Evolutionary conservation across 345 rosid species (phyloP), one percentile per base, ranked within the genome.

Genomic region (Euclidium syriacum): DNA sequence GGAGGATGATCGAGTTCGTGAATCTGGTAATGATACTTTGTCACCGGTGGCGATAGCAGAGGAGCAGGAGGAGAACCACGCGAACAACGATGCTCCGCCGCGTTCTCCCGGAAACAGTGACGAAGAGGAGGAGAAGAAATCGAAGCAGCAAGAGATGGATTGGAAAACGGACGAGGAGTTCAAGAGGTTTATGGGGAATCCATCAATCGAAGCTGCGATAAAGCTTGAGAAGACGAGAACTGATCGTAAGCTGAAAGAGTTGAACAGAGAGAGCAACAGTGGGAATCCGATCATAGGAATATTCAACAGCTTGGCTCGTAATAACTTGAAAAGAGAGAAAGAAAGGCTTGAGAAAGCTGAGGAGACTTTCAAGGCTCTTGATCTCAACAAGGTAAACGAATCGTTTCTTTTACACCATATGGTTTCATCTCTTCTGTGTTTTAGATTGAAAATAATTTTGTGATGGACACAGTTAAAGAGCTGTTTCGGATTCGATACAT

Each of bases 151-250:
- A 57, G 98, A 91, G 62, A 70, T 74, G 72, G 98, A 92, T 40
- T 88, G 98, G 98, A 92, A 92, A 54, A 78, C 79, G 0, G 95
- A 88, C 64, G 96, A 92, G 62, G 98, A 88, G 77, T 92, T 92
- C 80, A 92, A 92, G 86, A 83, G 75, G 59, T 85, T 92, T 64
- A 92, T 92, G 98, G 95, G 98, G 3, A 91, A 80, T 58, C 98
- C 98, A 58, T 86, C 98, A 3, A 86, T 88, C 1, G 98, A 92
- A 77, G 98, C 98, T 0, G 96, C 95, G 0, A 86, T 92, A 22
- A 92, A 88, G 87, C 85, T 91, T 65, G 98, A 91, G 78, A 91
- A 91, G 85, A 86, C 88, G 71, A 82, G 96, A 75, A 91, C 95
- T 14, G 96, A 88, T 47, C 80, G 91, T 72, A 86, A 82, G 83